These are phyloP conservation scores for Blastobotrys capitulatus DNA, from an alignment of 1,139 yeast genomes.

Conservation along the genomic window DNA sequence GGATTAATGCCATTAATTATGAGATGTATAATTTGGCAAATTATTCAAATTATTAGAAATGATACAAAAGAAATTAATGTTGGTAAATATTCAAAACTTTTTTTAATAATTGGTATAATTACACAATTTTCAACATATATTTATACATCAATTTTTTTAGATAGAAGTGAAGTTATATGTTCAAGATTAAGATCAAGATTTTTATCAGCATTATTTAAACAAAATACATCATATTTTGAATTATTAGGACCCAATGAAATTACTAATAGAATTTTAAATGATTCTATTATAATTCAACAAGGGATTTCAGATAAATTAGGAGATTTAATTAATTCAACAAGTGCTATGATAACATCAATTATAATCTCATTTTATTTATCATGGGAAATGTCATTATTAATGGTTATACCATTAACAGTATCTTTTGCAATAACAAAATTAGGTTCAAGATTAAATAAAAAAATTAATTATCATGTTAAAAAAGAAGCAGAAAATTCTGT, in stretches of 20 bases:
- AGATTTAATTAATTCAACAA: not conserved
- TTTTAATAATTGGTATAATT: not conserved
- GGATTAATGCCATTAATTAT: not conserved
- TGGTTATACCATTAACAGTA: not conserved
- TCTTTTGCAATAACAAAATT: not conserved
- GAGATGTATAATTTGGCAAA: not conserved
- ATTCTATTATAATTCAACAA: not conserved
- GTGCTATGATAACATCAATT: not conserved
- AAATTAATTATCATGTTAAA: not conserved
- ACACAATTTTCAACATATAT: conserved; percentile 1
- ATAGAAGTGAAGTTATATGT: conserved; percentile 1
- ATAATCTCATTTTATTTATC: not conserved
- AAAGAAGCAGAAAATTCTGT: not conserved
- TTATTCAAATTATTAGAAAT: not conserved
- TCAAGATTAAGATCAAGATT: not conserved
- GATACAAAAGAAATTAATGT: not conserved
- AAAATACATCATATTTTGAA: conserved; percentile 1
- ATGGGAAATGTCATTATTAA: not conserved
- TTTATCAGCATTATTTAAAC: not conserved
- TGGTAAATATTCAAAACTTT: not conserved
- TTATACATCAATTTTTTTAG: not conserved
- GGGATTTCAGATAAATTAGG: conserved; percentile 1
- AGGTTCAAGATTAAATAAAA: not conserved
- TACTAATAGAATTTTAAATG: not conserved
- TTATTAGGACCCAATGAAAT: not conserved